A percentile compares a stretch with the other conserved stretches of the same genome.
Evolutionary conservation across 2,329 filamentous ascomycete genomes (phyloP).

Genomic region (Zopfia rhizophila): DNA sequence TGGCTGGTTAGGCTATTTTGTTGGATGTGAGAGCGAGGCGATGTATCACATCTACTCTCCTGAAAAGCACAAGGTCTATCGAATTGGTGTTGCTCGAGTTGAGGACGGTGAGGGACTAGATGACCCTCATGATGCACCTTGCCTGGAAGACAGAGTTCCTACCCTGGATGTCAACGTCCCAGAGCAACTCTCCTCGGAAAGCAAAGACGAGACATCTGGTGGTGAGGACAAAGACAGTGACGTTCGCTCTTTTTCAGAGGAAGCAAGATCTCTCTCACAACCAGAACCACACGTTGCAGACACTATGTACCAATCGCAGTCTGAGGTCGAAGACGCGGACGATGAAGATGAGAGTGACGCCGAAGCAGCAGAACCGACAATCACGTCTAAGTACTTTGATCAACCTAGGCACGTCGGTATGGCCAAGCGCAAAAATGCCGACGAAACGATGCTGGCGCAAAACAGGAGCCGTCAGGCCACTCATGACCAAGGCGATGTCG

Average conservation of each 20-base stretch:
- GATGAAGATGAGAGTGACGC: slow-evolving; percentile 1
- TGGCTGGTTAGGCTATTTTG: slow-evolving; percentile 4
- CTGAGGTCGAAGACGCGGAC: not conserved
- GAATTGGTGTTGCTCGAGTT: not conserved
- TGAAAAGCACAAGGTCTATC: slow-evolving; percentile 1
- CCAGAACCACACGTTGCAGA: no score
- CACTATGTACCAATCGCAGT: no score
- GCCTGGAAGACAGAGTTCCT: slow-evolving; percentile 7
- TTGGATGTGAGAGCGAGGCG: not conserved
- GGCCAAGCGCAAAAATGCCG: slow-evolving; percentile 1
- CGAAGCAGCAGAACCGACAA: no score
- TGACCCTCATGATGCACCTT: slow-evolving; percentile 2
- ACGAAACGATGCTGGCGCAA: slow-evolving; percentile 1
- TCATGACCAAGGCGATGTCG: not conserved
- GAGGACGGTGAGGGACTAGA: slow-evolving; percentile 4
- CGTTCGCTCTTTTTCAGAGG: no score
- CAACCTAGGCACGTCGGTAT: slow-evolving; percentile 1
- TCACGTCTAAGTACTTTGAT: slow-evolving; percentile 1
- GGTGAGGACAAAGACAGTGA: no score
- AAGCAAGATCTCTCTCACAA: no score
- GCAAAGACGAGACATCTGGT: not conserved
- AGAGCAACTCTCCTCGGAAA: slow-evolving; percentile 1
- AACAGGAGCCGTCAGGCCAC: slow-evolving; percentile 3
- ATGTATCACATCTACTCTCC: slow-evolving; percentile 6
- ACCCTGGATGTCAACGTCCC: not conserved